Percentiles rank a stretch among this genome's conserved stretches.
These are phyloP conservation scores for Cercospora citrullina DNA, from an alignment of 2,329 filamentous ascomycete species.

Conservation along the genomic window DNA sequence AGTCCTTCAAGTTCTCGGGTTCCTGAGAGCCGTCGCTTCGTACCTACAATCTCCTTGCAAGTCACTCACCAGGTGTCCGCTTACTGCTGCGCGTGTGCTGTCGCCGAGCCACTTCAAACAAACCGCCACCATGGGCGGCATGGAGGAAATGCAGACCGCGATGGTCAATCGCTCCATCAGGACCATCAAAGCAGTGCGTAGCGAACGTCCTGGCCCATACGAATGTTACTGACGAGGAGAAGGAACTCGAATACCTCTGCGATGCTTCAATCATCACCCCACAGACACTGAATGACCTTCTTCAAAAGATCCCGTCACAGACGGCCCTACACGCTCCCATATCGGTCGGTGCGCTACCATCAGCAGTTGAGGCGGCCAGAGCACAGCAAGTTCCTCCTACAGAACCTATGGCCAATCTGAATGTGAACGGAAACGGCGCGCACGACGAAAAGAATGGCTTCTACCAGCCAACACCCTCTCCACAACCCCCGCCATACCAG, in stretches of 20 bases:
- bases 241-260: constrained; percentile 90
- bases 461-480: constrained; percentile 43
- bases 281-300: constrained; percentile 72
- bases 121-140: constrained; percentile 31
- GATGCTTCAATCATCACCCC: constrained; percentile 79
- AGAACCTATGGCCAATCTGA: constrained; percentile 38
- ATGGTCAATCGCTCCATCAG: constrained; percentile 82
- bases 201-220: constrained; percentile 51
- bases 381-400: constrained; percentile 30
- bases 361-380: constrained; percentile 28
- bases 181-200: constrained; percentile 68
- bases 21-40: background rate
- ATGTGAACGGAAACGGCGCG: constrained; percentile 33
- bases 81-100: background rate
- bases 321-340: constrained; percentile 54
- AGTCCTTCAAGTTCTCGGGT: background rate
- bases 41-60: background rate
- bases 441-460: constrained; percentile 42
- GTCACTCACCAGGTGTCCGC: background rate
- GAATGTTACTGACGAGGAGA: constrained; percentile 25
- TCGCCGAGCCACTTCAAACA: background rate
- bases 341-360: constrained; percentile 41
- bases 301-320: constrained; percentile 71
- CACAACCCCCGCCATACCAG: constrained; percentile 54
- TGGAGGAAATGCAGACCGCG: constrained; percentile 52